Base-by-base conservation (phyloP, 768 basidiomycete genomes). In the Sutorius australiensis region DNA sequence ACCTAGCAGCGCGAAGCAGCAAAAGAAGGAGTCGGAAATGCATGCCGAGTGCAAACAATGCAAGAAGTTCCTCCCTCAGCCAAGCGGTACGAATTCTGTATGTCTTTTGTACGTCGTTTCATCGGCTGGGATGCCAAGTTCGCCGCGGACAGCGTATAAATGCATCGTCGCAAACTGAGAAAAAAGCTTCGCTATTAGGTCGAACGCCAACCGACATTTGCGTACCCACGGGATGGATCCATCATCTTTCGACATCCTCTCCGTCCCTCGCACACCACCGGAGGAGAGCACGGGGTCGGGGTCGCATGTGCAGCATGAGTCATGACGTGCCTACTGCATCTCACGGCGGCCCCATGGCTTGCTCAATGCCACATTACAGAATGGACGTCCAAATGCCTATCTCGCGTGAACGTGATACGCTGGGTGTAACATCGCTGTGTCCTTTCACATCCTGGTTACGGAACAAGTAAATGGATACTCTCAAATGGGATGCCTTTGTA, bases 191-290 rank as follows among this genome's bases (percentile, higher is more conserved):
- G 82, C 86, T 17, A 88, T 91, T 14, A 81, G 86, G 12, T 91
- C 89, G 8, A 92, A 92, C 60, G 87, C 87, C 14, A 87, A 83
- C 66, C 79, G 89, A 32, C 89, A 92, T 62, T 76, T 88, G 34
- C 84, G 86, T 41, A 89, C 86, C 1, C 89, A 92, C 58, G 85
- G 86, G 24, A 75, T 84, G 36, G 61, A 64, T 52, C 66, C 65
- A 13, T 58, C 66, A 12, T 52, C 59, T 10, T 34, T 53, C n/a
- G 64, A 51, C 14, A 12, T 46, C 40, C 56, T 67, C 17, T 56
- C 63, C 13, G 32, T 50, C n/a, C 58, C 70, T 14, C 37, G 32
- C 31, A n/a, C n/a, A n/a, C n/a, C n/a, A n/a, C n/a, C n/a, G n/a
- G n/a, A 24, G 24, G 24, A 4, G 4, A 24, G 24, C 24, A 24